Percentiles rank a stretch among this genome's conserved stretches.
Conservation (phyloP, 306 rosid genomes). For the Sophora flavescens region DNA sequence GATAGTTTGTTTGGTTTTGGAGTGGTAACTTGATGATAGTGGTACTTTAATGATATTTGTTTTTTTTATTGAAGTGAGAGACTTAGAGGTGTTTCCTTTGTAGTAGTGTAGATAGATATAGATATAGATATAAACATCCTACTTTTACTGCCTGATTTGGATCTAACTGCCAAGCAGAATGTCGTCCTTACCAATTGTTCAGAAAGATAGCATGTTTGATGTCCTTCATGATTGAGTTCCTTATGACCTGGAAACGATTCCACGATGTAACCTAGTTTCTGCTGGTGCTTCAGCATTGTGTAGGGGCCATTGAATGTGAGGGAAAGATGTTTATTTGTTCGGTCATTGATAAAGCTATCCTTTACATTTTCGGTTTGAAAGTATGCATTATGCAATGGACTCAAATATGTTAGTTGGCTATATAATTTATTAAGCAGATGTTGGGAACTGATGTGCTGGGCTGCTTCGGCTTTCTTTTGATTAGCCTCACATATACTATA, state of each 20-base stretch:
- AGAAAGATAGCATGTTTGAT: not conserved
- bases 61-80: not conserved
- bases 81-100: not conserved
- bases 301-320: not conserved
- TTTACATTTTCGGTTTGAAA: not conserved
- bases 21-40: not conserved
- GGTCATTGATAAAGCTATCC: not conserved
- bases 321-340: not conserved
- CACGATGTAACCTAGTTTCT: not conserved
- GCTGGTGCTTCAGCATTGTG: not conserved
- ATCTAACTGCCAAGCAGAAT: not conserved
- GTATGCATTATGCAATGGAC: slow-evolving; percentile 1
- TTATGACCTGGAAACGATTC: not conserved
- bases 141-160: not conserved
- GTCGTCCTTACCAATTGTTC: not conserved
- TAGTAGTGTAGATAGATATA: not conserved
- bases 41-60: too few relatives aligned
- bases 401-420: not conserved
- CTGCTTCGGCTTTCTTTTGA: not conserved
- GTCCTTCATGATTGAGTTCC: not conserved
- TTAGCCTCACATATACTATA: not conserved
- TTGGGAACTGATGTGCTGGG: not conserved
- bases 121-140: not conserved
- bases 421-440: not conserved
- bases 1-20: not conserved